Base-by-base conservation (phyloP, 2,329 filamentous ascomycete genomes). In the Shiraia sp. region DNA sequence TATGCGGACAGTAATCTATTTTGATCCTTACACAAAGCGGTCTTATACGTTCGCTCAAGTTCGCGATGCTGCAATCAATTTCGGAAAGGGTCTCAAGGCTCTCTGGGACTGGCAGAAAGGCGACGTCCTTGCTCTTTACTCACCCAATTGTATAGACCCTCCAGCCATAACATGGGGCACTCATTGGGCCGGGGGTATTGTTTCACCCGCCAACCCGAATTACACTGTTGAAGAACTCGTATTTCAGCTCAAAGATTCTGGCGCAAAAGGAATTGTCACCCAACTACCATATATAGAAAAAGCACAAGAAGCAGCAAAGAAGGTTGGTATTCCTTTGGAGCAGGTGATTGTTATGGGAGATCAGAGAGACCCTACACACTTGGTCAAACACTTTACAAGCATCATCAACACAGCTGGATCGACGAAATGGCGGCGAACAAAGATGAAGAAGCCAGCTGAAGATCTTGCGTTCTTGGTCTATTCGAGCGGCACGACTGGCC, bases 381-480 rank as follows among this genome's bases (percentile, higher is more conserved):
- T 67, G 31, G 75, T 83, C 59, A 85, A 83, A 69, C 90, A 95
- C 67, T 95, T 90, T 66, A 83, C 79, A 1, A 81, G 80, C 52
- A 78, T 92, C 13, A 75, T 82, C 40, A 84, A 88, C 52, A 79
- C 82, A 14, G 79, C 80, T 2, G 77, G 81, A 3, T 75, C 79
- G 0, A 74, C 77, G 2, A 76, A 80, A 51, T 82, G 80, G 57
- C 76, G 81, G 13, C 79, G 79, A 40, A 75, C 82, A 4, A 83
- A 80, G 55, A 57, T 51, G 6, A 71, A 90, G 36, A 76, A 87
- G 34, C 81, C 88, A 0, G 77, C 79, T 35, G 84, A 82, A 42
- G 90, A 96, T 63, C 67, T 93, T 17, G 86, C 89, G 0, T 95
- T 93, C 60, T 71, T 96, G 42, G 89, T 95, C 1, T 96, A 95